Conservation (phyloP, 495 filamentous ascomycete genomes). For the Hypoxylon cercidicola region DNA sequence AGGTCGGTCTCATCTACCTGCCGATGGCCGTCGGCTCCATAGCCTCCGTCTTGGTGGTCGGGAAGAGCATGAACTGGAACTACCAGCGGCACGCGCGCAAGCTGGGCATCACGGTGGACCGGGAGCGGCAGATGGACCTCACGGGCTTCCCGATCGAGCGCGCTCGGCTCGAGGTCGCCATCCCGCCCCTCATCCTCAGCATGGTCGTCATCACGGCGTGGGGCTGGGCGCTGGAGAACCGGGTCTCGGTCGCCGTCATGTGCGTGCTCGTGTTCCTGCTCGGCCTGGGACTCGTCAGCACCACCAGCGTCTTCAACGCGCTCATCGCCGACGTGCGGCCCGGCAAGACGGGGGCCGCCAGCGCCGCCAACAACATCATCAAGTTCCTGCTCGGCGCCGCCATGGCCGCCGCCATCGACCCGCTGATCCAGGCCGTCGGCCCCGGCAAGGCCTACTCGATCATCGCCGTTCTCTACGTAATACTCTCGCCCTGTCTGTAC, state of each 20-base stretch:
- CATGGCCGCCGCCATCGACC: constrained; percentile 70
- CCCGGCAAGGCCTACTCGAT: constrained; percentile 78
- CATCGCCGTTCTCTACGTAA: constrained; percentile 62
- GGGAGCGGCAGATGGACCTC: constrained; percentile 63
- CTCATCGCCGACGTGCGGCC: constrained; percentile 54
- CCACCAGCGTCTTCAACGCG: constrained; percentile 64
- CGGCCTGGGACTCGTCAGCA: constrained; percentile 64
- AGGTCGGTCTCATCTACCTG: constrained; percentile 66
- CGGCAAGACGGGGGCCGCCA: constrained; percentile 64
- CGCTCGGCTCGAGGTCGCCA: constrained; percentile 66
- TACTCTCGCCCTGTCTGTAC: constrained; percentile 59
- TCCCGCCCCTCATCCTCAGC: constrained; percentile 58
- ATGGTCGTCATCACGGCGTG: constrained; percentile 57
- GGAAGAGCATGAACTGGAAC: constrained; percentile 64
- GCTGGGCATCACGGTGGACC: constrained; percentile 55
- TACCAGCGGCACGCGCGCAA: constrained; percentile 57
- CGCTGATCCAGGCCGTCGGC: constrained; percentile 70
- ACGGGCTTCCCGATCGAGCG: constrained; percentile 69
- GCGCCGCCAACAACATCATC: constrained; percentile 73
- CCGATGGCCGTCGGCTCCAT: constrained; percentile 68
- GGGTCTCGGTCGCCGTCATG: constrained; percentile 55
- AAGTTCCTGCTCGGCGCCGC: constrained; percentile 72
- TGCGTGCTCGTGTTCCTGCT: constrained; percentile 69
- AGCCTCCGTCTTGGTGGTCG: constrained; percentile 64
- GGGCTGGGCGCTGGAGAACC: constrained; percentile 61